Percentiles rank a stretch among this genome's conserved stretches.
Conservation (phyloP, 1,284 basidiomycete species). For the Ustilago esculenta region DNA sequence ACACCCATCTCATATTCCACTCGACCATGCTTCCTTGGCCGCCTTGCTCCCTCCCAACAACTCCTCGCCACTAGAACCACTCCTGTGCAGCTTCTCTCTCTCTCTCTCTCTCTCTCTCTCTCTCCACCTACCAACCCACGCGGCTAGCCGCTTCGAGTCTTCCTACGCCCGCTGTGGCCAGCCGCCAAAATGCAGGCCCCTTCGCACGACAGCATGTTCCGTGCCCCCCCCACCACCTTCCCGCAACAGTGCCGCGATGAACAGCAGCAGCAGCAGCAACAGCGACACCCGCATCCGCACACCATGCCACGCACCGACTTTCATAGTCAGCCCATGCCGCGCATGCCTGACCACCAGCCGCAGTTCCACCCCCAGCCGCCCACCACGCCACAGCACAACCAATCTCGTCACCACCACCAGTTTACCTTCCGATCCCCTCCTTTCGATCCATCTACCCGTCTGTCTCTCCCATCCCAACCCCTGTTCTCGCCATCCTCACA, state of each 20-base stretch:
- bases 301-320: slow-evolving; percentile 3
- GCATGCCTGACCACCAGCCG: slow-evolving; percentile 2
- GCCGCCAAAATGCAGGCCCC: slow-evolving; percentile 27
- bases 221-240: slow-evolving; percentile 1
- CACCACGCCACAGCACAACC: slow-evolving; percentile 5
- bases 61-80: too few species aligned
- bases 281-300: slow-evolving; percentile 2
- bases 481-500: slow-evolving; percentile 17
- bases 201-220: slow-evolving; percentile 21
- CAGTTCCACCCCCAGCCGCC: slow-evolving; percentile 11
- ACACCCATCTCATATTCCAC: too few species aligned
- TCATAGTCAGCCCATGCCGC: background rate
- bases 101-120: too few species aligned
- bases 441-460: slow-evolving; percentile 5
- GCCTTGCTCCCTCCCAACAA: too few species aligned
- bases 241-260: slow-evolving; percentile 6
- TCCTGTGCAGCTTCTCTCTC: too few species aligned
- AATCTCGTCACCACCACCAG: slow-evolving; percentile 4
- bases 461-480: slow-evolving; percentile 7
- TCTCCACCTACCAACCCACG: too few species aligned
- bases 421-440: slow-evolving; percentile 18
- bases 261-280: slow-evolving; percentile 18
- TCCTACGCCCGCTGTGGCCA: background rate
- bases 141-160: background rate
- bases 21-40: too few species aligned